Percentiles rank a stretch among this genome's conserved stretches.
phyloP scores from a whole-genome alignment of 75 land plant genomes.

The Cupressus sempervirens region DNA sequence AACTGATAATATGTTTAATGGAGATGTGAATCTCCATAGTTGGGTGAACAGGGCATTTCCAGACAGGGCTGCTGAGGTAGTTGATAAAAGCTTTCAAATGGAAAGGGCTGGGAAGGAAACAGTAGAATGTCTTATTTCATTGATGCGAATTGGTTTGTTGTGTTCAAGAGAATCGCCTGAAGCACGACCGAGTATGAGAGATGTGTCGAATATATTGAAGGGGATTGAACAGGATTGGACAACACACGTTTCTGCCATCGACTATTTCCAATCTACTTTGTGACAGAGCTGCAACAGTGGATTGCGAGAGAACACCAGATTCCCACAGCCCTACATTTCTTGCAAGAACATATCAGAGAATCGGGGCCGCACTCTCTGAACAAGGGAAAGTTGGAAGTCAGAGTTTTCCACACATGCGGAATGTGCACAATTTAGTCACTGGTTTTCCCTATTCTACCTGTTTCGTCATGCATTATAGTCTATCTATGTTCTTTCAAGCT shows the following conservation, averaged over 20 bases:
- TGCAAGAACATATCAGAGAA: too few relatives aligned
- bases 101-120: not conserved
- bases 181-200: not conserved
- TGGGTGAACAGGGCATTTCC: not conserved
- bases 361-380: too few relatives aligned
- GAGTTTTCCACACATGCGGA: too few relatives aligned
- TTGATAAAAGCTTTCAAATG: not conserved
- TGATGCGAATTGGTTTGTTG: not conserved
- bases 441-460: too few relatives aligned
- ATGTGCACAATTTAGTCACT: too few relatives aligned
- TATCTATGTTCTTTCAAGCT: too few relatives aligned
- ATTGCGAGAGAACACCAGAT: not conserved
- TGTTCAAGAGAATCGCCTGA: not conserved
- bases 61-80: not conserved
- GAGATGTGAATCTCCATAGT: not conserved
- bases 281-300: not conserved
- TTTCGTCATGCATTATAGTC: too few relatives aligned
- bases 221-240: not conserved
- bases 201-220: not conserved
- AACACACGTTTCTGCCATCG: not conserved
- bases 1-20: not conserved
- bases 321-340: not conserved
- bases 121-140: not conserved
- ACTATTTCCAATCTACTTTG: not conserved
- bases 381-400: too few relatives aligned